Evolutionary conservation across 2,329 filamentous ascomycete species (phyloP), one percentile per base, ranked within the genome.

Genomic region (Claviceps cyperi): DNA sequence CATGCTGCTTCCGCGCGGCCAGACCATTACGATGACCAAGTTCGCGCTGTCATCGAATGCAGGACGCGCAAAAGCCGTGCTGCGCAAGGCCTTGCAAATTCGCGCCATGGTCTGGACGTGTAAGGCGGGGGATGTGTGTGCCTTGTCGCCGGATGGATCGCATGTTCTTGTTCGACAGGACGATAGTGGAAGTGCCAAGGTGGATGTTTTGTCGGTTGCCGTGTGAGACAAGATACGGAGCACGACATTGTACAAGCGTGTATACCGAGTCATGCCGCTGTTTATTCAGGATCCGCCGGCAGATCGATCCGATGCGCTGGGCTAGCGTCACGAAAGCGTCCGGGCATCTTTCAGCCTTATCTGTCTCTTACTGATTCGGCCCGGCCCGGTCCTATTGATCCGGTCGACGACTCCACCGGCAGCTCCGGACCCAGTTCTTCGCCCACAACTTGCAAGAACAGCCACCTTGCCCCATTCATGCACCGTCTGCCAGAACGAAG

Each of bases 401-500:
- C 22, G 22, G 5, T 22, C 22, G 22, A 22, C 22, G 22, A 22
- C 22, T 1, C 22, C 22, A 22, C 22, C 22, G 5, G 22, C 4
- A n/a, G n/a, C n/a, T n/a, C n/a, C n/a, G n/a, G n/a, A n/a, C 21
- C 21, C 21, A n/a, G n/a, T n/a, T n/a, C n/a, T n/a, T n/a, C n/a
- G n/a, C n/a, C n/a, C n/a, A n/a, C n/a, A n/a, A n/a, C n/a, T n/a
- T n/a, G n/a, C n/a, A n/a, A 22, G 21, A 22, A 22, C 21, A 22
- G 21, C 21, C 4, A 22, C 22, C 22, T 22, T 22, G 4, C 22
- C 22, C 6, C 22, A 22, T 22, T 6, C 22, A 5, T 22, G n/a
- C 60, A 59, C 2, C 52, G 58, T 28, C 58, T 0, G 52, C 55
- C 2, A 38, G 43, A 0, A 35, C 53, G 0, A 24, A 56, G 19